Percentiles rank a stretch among this genome's conserved stretches.
Evolutionary conservation across 345 rosid genomes (phyloP).

Genomic region (Pugionium dolabratum): DNA sequence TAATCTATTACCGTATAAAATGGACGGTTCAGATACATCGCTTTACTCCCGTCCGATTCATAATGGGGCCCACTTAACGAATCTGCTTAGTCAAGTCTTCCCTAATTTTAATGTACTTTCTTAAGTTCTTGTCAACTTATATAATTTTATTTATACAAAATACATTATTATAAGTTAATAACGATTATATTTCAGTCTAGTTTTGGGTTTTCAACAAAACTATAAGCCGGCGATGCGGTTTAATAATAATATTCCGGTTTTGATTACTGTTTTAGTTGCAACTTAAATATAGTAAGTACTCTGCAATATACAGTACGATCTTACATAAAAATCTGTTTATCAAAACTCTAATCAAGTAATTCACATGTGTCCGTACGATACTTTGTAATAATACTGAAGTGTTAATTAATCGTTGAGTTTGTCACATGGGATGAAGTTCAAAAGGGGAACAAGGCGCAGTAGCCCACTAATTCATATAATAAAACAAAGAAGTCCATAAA

Average conservation of each 20-base stretch:
- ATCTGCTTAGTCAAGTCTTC: slow-evolving; percentile 29
- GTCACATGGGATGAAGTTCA: slow-evolving; percentile 34
- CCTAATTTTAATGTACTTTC: not conserved
- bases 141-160: no score
- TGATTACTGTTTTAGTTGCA: not conserved
- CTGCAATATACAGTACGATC: not conserved
- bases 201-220: slow-evolving; percentile 17
- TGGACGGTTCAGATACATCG: slow-evolving; percentile 16
- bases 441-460: slow-evolving; percentile 39
- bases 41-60: slow-evolving; percentile 22
- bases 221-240: slow-evolving; percentile 27
- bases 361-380: slow-evolving; percentile 18
- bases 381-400: slow-evolving; percentile 3
- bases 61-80: slow-evolving; percentile 15
- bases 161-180: no score
- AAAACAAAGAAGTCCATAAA: not conserved
- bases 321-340: not conserved
- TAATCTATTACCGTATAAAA: slow-evolving; percentile 9
- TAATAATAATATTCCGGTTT: slow-evolving; percentile 6
- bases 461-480: slow-evolving; percentile 11
- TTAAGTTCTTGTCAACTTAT: not conserved
- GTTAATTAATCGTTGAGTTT: slow-evolving; percentile 31
- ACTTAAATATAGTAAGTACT: no score
- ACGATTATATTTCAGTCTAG: not conserved
- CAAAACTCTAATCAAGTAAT: slow-evolving; percentile 16